Evolutionary conservation across 495 filamentous ascomycete species (phyloP).

Genomic region (Aspergillus egyptiacus): DNA sequence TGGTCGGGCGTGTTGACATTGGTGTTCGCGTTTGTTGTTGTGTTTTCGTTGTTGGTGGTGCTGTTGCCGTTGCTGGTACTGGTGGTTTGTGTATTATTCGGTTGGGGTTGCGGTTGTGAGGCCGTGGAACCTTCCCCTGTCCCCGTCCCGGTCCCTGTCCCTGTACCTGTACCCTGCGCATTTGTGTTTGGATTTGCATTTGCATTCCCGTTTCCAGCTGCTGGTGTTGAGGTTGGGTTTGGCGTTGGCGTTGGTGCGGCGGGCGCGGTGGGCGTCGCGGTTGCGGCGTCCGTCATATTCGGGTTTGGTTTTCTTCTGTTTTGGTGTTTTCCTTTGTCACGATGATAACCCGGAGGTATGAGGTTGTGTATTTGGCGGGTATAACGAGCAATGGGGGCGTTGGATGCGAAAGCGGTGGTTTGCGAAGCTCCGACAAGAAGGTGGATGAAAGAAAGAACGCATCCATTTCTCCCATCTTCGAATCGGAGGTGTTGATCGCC

Average conservation of each 20-base stretch:
- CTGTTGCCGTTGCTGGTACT: constrained; percentile 4
- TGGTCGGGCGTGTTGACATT: constrained; percentile 6
- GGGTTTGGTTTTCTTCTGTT: neutral
- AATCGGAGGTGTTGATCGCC: neutral
- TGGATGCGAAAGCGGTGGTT: neutral
- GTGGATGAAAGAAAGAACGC: neutral
- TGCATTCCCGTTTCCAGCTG: constrained; percentile 4
- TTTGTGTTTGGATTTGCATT: constrained; percentile 1
- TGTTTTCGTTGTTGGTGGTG: constrained; percentile 3
- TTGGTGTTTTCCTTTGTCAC: neutral
- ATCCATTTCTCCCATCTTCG: neutral
- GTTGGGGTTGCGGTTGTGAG: neutral
- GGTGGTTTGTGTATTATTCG: neutral
- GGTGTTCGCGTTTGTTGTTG: no score
- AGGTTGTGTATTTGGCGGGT: neutral
- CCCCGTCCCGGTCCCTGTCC: no score
- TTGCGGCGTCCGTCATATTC: constrained; percentile 31
- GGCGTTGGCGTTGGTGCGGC: constrained; percentile 4
- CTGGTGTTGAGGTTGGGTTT: constrained; percentile 5
- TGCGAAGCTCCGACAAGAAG: neutral
- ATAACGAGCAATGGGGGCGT: neutral
- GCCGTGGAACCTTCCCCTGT: no score
- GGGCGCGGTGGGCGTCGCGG: constrained; percentile 9
- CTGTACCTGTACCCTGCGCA: no score
- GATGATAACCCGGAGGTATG: neutral